Conservation (phyloP, 2,329 filamentous ascomycete species). For the Fusarium sp. region DNA sequence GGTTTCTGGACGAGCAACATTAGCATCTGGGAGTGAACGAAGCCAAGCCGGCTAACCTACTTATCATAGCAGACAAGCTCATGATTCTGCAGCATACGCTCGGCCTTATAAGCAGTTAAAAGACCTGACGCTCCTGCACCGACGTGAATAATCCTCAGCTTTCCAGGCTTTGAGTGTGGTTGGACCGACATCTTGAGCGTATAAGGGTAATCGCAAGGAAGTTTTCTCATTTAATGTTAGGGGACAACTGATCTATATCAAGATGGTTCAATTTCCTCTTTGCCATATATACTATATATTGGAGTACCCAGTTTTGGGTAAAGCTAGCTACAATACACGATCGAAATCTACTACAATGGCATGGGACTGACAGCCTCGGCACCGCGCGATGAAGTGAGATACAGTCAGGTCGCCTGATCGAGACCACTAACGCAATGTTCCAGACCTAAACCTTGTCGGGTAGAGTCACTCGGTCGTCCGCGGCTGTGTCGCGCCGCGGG, state of each 20-base stretch:
- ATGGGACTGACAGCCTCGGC: no score
- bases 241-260: fast-evolving
- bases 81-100: background rate
- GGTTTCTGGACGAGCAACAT: background rate
- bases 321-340: no score
- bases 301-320: fast-evolving
- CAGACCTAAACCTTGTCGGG: no score
- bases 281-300: background rate
- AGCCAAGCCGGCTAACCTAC: background rate
- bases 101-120: background rate
- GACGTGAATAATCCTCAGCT: background rate
- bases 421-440: no score
- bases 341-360: no score
- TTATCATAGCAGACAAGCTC: background rate
- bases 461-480: background rate
- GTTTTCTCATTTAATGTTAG: fast-evolving
- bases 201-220: fast-evolving
- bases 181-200: background rate
- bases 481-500: background rate
- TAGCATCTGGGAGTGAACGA: no score
- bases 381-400: background rate
- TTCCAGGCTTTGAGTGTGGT: background rate
- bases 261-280: no score
- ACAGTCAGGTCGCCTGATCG: background rate
- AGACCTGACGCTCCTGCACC: background rate